Evolutionary conservation across 331 rosid genomes (phyloP).

Genomic region (Cucumis variabilis): DNA sequence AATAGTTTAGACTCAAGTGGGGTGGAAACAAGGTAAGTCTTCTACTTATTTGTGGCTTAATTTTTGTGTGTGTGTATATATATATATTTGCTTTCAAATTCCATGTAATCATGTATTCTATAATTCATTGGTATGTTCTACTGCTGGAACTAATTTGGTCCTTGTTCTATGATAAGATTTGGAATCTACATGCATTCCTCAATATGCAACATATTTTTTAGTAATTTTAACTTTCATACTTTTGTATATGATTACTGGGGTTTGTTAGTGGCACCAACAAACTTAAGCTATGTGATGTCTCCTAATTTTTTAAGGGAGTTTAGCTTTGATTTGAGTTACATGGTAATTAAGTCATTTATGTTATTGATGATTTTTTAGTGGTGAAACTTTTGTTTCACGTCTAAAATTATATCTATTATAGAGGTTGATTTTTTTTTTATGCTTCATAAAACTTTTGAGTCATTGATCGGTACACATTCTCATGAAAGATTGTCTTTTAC

Average conservation of each 20-base stretch:
- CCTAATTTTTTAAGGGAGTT: not conserved
- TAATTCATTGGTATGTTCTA: too few relatives aligned
- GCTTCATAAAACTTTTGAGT: not conserved
- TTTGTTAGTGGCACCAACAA: not conserved
- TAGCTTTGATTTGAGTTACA: not conserved
- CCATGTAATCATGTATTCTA: too few relatives aligned
- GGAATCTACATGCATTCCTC: too few relatives aligned
- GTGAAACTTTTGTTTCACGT: not conserved
- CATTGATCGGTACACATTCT: conserved; percentile 11
- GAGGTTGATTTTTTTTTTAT: not conserved
- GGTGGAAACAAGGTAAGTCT: too few relatives aligned
- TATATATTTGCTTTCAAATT: too few relatives aligned
- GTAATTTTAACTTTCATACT: too few relatives aligned
- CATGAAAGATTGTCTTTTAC: not conserved
- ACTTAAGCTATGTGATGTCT: not conserved
- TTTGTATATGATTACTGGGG: not conserved
- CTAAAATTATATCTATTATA: not conserved
- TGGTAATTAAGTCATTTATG: not conserved
- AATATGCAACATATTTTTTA: too few relatives aligned
- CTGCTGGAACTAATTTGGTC: too few relatives aligned
- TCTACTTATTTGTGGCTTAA: too few relatives aligned
- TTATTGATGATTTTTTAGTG: not conserved
- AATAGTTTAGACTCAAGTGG: too few relatives aligned
- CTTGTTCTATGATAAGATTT: too few relatives aligned
- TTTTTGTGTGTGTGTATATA: too few relatives aligned